Conservation (phyloP, 1,139 yeast genomes). For the Magnusiomyces fungicola region DNA sequence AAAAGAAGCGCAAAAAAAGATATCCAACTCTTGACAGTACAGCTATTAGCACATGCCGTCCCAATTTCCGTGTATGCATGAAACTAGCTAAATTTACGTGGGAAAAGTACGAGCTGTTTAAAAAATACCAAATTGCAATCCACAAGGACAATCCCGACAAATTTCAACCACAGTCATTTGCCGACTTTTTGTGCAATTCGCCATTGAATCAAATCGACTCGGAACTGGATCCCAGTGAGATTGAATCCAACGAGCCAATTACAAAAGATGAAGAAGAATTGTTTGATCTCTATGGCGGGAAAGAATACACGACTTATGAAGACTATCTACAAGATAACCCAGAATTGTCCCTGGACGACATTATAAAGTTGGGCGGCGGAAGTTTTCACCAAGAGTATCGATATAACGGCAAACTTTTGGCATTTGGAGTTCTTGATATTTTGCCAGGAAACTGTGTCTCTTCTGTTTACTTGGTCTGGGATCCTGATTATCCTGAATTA, state of each 20-base stretch:
- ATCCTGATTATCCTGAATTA: constrained; percentile 64
- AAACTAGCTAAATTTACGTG: constrained; percentile 48
- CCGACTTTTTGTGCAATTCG: constrained; percentile 51
- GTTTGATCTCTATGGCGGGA: neutral
- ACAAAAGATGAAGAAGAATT: neutral
- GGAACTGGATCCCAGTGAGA: neutral
- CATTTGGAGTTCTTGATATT: constrained; percentile 71
- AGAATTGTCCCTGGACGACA: constrained; percentile 14
- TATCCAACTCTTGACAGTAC: too few species aligned
- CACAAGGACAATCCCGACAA: constrained; percentile 57
- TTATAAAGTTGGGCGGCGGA: constrained; percentile 35
- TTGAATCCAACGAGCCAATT: neutral
- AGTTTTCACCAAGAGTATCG: constrained; percentile 74
- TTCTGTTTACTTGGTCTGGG: constrained; percentile 84
- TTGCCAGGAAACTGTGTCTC: constrained; percentile 64
- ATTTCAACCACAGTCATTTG: constrained; percentile 43
- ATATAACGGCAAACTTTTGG: constrained; percentile 54
- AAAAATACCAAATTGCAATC: constrained; percentile 58
- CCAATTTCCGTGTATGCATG: constrained; percentile 20
- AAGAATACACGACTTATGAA: neutral
- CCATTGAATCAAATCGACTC: neutral
- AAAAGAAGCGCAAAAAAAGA: too few species aligned
- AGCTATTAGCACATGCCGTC: constrained; percentile 5
- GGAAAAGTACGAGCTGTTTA: constrained; percentile 61
- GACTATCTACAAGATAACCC: neutral